Conservation (phyloP, 2,329 filamentous ascomycete genomes). For the Trichoderma atrobrunneum region DNA sequence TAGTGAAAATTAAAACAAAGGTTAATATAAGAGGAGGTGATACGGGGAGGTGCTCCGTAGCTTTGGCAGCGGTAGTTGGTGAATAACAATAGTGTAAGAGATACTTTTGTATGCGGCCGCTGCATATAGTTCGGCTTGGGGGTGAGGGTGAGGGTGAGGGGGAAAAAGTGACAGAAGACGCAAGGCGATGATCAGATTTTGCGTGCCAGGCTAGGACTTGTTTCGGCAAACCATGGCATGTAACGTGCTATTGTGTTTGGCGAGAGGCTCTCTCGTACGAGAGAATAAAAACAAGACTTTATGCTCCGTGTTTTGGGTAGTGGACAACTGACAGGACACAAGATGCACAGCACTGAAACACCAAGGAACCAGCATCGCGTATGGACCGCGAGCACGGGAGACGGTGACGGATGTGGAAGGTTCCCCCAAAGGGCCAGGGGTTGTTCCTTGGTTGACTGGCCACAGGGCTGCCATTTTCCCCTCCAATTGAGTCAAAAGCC, state of each 20-base stretch:
- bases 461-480: constrained; percentile 7
- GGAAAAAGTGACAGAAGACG: not conserved
- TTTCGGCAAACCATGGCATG: constrained; percentile 8
- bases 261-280: constrained; percentile 1
- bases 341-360: not conserved
- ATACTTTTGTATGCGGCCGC: constrained; percentile 6
- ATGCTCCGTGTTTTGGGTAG: not conserved
- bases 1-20: not conserved
- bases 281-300: not conserved
- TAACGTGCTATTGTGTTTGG: constrained; percentile 9
- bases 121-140: not conserved
- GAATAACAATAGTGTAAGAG: not conserved
- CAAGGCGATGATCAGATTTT: not conserved
- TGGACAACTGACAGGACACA: not conserved
- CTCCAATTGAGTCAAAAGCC: not conserved
- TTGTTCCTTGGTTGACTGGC: not conserved
- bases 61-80: not conserved
- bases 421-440: not conserved
- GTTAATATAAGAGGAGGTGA: not conserved
- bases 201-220: not conserved
- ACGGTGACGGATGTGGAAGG: constrained; percentile 17
- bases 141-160: not conserved
- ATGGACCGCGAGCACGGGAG: not conserved
- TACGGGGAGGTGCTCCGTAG: not conserved
- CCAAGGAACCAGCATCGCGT: not conserved